Evolutionary conservation across 176 grass and related monocot species (phyloP).

Genomic region (Oryza officinalis): DNA sequence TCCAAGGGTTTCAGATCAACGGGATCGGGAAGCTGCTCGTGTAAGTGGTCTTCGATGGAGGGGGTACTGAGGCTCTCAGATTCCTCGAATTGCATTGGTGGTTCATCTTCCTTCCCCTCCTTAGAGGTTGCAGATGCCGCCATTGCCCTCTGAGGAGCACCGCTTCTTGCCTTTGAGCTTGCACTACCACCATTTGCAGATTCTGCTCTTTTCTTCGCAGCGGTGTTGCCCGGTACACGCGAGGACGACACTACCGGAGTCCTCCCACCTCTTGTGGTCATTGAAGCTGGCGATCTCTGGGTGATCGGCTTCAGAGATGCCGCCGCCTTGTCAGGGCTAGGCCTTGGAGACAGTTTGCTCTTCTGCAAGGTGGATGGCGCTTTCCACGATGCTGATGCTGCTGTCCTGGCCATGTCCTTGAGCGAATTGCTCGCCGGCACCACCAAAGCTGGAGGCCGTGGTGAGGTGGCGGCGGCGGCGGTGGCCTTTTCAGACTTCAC

Average conservation of each 20-base stretch:
- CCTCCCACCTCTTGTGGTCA: constrained; percentile 34
- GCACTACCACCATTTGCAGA: constrained; percentile 21
- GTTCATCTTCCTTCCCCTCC: constrained; percentile 32
- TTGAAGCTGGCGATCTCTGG: background rate
- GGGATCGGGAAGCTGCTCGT: constrained; percentile 28
- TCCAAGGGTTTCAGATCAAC: constrained; percentile 25
- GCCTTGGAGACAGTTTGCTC: constrained; percentile 43
- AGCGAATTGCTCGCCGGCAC: constrained; percentile 31
- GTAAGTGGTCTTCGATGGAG: constrained; percentile 44
- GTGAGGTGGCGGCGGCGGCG: background rate
- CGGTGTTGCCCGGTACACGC: background rate
- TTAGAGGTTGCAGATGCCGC: constrained; percentile 1
- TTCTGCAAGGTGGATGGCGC: constrained; percentile 22
- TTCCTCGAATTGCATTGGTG: constrained; percentile 31
- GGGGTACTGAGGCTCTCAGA: constrained; percentile 30
- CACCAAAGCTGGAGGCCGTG: background rate
- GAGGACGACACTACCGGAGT: background rate
- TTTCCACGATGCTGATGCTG: background rate
- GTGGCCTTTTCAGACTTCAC: constrained; percentile 41
- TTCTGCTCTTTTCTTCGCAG: constrained; percentile 37
- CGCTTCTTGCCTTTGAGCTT: constrained; percentile 38
- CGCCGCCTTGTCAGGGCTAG: constrained; percentile 11
- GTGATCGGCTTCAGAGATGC: constrained; percentile 30
- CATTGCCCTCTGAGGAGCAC: constrained; percentile 30
- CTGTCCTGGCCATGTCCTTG: constrained; percentile 30